Conservation (phyloP, 495 filamentous ascomycete species). For the Hyaloscypha variabilis region DNA sequence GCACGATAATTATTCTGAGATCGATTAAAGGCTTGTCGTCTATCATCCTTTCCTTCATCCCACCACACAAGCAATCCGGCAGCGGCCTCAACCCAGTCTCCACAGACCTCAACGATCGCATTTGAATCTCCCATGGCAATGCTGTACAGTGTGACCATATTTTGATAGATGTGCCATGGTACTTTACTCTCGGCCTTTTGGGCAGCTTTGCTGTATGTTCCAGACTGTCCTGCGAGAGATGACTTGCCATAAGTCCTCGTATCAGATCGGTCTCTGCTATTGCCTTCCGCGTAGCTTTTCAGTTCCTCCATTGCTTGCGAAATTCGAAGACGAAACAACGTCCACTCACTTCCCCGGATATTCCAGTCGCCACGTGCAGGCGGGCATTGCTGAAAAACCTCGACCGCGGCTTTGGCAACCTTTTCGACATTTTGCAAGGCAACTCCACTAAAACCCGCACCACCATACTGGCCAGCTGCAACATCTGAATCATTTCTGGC, state of each 20-base stretch:
- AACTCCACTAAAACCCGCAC: slow-evolving; percentile 66
- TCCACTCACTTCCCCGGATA: slow-evolving; percentile 74
- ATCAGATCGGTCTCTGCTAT: slow-evolving; percentile 16
- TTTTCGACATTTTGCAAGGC: slow-evolving; percentile 73
- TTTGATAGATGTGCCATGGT: slow-evolving; percentile 85
- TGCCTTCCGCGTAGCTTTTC: slow-evolving; percentile 72
- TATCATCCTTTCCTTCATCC: slow-evolving; percentile 71
- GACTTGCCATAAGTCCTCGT: slow-evolving; percentile 59
- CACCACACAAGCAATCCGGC: slow-evolving; percentile 84
- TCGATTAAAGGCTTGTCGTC: slow-evolving; percentile 38
- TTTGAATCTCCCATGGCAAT: slow-evolving; percentile 70
- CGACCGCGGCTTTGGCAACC: slow-evolving; percentile 64
- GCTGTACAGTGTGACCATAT: slow-evolving; percentile 71
- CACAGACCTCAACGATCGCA: slow-evolving; percentile 68
- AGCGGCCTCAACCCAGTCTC: slow-evolving; percentile 88
- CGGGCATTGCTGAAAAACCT: slow-evolving; percentile 72
- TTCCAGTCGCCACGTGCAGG: slow-evolving; percentile 72
- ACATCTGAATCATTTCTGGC: slow-evolving; percentile 62
- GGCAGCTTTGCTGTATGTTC: slow-evolving; percentile 60
- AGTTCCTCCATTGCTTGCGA: slow-evolving; percentile 66
- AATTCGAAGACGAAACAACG: slow-evolving; percentile 71
- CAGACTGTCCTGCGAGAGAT: slow-evolving; percentile 31
- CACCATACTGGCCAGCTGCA: slow-evolving; percentile 47
- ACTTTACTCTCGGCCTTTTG: slow-evolving; percentile 79
- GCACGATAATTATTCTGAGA: slow-evolving; percentile 36